Percentiles rank a stretch among this genome's conserved stretches.
Evolutionary conservation across 495 filamentous ascomycete genomes (phyloP).

Genomic region (Talaromyces ruber): DNA sequence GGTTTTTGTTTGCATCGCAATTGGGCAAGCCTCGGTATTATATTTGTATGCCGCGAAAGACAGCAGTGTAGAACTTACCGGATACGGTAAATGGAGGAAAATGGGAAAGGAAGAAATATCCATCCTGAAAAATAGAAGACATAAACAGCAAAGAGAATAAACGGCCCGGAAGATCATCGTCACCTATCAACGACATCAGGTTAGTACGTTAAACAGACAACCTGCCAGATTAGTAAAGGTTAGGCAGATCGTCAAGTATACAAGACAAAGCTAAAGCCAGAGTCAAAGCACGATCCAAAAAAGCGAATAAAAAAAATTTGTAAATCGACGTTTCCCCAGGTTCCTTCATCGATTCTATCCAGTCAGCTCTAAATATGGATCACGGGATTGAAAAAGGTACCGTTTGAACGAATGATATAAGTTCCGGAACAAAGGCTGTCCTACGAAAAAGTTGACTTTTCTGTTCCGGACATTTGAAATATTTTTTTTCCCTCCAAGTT

Average conservation of each 20-base stretch:
- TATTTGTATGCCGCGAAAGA: neutral
- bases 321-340: neutral
- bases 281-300: neutral
- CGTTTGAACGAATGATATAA: slow-evolving; percentile 2
- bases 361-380: slow-evolving; percentile 2
- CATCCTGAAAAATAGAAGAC: slow-evolving; percentile 9
- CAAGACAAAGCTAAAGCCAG: neutral
- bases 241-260: neutral
- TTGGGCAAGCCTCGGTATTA: neutral
- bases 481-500: neutral
- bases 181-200: neutral
- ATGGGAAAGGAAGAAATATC: slow-evolving; percentile 2
- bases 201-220: neutral
- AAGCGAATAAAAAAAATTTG: neutral
- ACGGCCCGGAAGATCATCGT: slow-evolving; percentile 3
- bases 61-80: neutral
- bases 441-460: neutral
- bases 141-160: slow-evolving; percentile 6
- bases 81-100: neutral
- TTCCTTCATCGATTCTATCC: neutral
- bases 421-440: slow-evolving; percentile 5
- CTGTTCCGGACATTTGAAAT: neutral
- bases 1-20: neutral
- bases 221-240: neutral
- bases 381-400: neutral